These are phyloP conservation scores for Zoysia matrella DNA, from an alignment of 202 grass and related monocot genomes.

Conservation along the genomic window DNA sequence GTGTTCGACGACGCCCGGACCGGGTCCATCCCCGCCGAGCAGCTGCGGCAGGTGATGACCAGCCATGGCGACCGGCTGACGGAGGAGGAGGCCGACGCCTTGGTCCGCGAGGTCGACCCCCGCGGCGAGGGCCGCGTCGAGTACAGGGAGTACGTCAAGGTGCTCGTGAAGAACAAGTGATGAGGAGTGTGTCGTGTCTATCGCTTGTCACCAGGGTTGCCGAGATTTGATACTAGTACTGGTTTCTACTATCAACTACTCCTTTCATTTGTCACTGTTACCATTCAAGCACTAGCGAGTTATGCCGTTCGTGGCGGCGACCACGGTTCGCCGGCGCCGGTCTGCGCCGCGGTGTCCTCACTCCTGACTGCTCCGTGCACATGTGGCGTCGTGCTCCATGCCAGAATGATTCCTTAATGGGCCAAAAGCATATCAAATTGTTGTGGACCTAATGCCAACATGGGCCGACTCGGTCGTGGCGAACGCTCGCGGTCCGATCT, in stretches of 20 bases:
- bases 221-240: too few relatives aligned
- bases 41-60: conserved; percentile 82
- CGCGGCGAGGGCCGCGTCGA: conserved; percentile 60
- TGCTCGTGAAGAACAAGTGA: conserved; percentile 73
- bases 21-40: conserved; percentile 68
- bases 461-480: neutral
- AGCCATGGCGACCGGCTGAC: conserved; percentile 77
- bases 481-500: neutral
- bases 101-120: conserved; percentile 74
- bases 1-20: conserved; percentile 76
- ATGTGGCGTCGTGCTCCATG: too few relatives aligned
- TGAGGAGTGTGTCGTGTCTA: too few relatives aligned
- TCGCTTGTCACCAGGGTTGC: too few relatives aligned
- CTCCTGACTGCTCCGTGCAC: too few relatives aligned
- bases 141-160: conserved; percentile 77
- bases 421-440: neutral
- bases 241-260: too few relatives aligned
- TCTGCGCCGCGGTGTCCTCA: too few relatives aligned
- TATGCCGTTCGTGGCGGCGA: too few relatives aligned
- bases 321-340: too few relatives aligned
- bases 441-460: too few relatives aligned
- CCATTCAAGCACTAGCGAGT: too few relatives aligned
- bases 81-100: conserved; percentile 79
- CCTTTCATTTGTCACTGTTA: too few relatives aligned
- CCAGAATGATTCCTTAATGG: neutral